Percentiles rank a stretch among this genome's conserved stretches.
phyloP scores from a whole-genome alignment of 2,329 filamentous ascomycete genomes.

The Colletotrichum sp. region DNA sequence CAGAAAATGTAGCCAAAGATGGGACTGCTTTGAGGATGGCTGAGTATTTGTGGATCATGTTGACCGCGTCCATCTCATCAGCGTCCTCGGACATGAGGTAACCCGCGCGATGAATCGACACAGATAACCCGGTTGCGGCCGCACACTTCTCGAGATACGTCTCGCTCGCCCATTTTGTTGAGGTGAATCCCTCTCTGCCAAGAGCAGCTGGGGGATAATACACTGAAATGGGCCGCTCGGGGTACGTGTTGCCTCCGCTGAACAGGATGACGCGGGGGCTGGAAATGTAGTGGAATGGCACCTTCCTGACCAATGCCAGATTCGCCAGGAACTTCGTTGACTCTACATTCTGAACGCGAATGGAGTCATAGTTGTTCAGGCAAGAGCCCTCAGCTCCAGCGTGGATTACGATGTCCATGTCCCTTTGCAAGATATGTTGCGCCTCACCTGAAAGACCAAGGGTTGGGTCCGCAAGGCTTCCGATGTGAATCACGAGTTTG shows the following conservation, averaged over 20 bases:
- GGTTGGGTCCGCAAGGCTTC: conserved; percentile 35
- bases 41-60: conserved; percentile 7
- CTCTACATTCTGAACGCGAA: conserved; percentile 31
- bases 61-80: conserved; percentile 3
- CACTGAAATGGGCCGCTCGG: conserved; percentile 20
- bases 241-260: background rate
- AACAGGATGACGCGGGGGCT: conserved; percentile 31
- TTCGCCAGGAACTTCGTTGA: conserved; percentile 32
- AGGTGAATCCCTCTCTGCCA: conserved; percentile 34
- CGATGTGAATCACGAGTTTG: conserved; percentile 38
- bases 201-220: conserved; percentile 32
- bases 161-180: conserved; percentile 40
- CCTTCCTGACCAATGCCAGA: conserved; percentile 23
- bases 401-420: conserved; percentile 56
- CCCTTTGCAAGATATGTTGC: background rate
- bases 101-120: conserved; percentile 31
- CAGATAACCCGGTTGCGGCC: conserved; percentile 18
- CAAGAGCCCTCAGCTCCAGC: conserved; percentile 41
- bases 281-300: conserved; percentile 38
- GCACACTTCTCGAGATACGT: conserved; percentile 29
- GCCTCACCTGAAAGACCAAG: conserved; percentile 40
- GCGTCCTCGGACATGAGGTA: conserved; percentile 21
- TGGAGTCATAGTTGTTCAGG: conserved; percentile 32
- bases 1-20: background rate
- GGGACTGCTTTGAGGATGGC: background rate